Conservation (phyloP, 768 basidiomycete genomes). For the Podaxis carcinomalis region DNA sequence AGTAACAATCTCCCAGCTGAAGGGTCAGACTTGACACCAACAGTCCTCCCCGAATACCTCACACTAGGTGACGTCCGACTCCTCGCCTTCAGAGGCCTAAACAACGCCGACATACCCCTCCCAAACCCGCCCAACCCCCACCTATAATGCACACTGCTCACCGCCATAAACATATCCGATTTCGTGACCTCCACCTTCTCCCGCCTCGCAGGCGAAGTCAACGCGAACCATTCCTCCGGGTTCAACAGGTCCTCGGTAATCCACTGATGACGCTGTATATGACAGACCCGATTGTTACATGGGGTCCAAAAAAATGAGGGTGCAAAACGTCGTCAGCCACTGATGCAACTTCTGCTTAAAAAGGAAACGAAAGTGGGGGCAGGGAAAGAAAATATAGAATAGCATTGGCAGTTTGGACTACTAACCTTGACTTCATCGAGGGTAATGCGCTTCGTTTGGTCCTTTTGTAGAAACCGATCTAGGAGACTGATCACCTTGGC, state of each 20-base stretch:
- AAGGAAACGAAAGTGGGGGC: conserved; percentile 11
- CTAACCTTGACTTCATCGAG: conserved; percentile 77
- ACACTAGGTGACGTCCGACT: not conserved
- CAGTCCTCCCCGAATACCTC: not conserved
- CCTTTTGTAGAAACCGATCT: conserved; percentile 78
- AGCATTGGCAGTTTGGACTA: conserved; percentile 1
- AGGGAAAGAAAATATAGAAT: conserved; percentile 13
- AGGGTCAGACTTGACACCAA: not conserved
- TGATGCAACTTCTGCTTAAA: conserved; percentile 4
- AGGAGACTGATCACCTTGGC: conserved; percentile 65
- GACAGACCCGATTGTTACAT: not conserved
- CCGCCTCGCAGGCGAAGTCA: conserved; percentile 28
- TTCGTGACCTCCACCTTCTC: conserved; percentile 53
- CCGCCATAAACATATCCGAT: conserved; percentile 74
- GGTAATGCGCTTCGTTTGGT: conserved; percentile 66
- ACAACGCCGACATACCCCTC: conserved; percentile 45
- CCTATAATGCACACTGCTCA: conserved; percentile 60
- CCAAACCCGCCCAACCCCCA: conserved; percentile 51
- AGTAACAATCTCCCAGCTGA: not conserved
- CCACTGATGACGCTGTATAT: conserved; percentile 54
- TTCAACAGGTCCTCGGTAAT: conserved; percentile 64
- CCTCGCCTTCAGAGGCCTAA: conserved; percentile 25
- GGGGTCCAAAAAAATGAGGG: conserved; percentile 10
- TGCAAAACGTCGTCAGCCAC: conserved; percentile 8
- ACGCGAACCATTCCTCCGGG: conserved; percentile 62